phyloP scores from a whole-genome alignment of 2,329 filamentous ascomycete species.

The Cryphonectria japonica region DNA sequence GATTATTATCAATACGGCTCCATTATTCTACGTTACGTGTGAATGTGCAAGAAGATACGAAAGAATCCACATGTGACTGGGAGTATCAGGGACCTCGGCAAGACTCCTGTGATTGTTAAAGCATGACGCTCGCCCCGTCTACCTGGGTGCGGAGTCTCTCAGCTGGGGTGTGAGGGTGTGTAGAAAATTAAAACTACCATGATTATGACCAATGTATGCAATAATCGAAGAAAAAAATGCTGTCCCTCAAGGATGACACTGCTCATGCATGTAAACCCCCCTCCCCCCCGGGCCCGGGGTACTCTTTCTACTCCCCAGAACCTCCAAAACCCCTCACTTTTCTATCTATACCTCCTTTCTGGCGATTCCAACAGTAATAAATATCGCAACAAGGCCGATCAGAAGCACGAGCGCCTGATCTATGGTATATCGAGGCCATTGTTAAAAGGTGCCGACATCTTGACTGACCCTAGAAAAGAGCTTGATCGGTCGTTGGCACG shows the following conservation, averaged over 20 bases:
- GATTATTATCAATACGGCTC: too few species aligned
- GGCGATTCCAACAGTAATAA: not conserved
- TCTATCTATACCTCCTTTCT: not conserved
- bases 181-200: not conserved
- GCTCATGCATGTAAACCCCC: not conserved
- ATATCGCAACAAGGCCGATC: not conserved
- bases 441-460: not conserved
- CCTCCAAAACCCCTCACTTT: not conserved
- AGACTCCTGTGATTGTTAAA: not conserved
- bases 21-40: too few species aligned
- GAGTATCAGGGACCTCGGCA: not conserved
- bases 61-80: not conserved
- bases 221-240: not conserved
- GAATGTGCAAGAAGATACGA: not conserved
- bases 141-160: not conserved
- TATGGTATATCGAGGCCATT: not conserved
- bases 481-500: not conserved
- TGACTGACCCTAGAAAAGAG: not conserved
- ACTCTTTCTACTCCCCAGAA: not conserved
- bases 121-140: not conserved
- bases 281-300: too few species aligned
- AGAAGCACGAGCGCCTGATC: not conserved
- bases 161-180: not conserved
- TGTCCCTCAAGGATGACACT: not conserved
- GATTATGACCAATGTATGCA: slow-evolving; percentile 3